Base-by-base conservation (phyloP, 169 alveolate genomes). In the Cryptosporidium bovis region DNA sequence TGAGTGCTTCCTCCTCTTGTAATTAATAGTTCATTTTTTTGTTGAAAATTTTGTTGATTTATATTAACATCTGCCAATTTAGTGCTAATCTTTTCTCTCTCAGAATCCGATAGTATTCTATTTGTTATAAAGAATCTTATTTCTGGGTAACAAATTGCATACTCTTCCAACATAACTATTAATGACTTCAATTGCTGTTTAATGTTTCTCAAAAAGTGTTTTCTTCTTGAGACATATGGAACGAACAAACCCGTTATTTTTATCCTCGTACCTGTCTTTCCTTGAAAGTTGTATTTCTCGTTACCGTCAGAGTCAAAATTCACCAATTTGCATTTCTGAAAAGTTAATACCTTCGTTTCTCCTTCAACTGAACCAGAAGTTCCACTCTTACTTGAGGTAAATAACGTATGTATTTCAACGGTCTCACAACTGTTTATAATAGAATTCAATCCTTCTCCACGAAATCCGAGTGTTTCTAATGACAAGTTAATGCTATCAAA, bases 381-480 rank as follows among this genome's bases (percentile, higher is more conserved):
- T 40, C 83, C 93, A 34, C 8, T 62, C 7, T 62, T 62, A 6
- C 40, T 36, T 29, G 84, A 85, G 64, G 66, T 51, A 31, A 82
- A 83, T 51, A 90, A 90, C 7, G 96, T 85, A 24, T 84, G 91
- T 62, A 94, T 92, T 48, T 90, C 89, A 15, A 94, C 67, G 48
- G 51, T 27, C 16, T 91, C 89, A 50, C 94, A 87, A 51, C 92
- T 64, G 68, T 77, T 83, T n/a, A 92, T 82, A 33, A 96, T 91
- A 7, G 96, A 92, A 82, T 93, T 90, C 24, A 96, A 83, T 4
- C 97, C 98, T 82, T 94, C 97, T 5, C 98, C 99, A 91, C 99
- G 84, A 90, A 98, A 98, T 0, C 99, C 99, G 60, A 96, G 92
- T 24, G 99, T 95, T 48, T 90, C 91, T 8, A 97, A 92, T 10